phyloP scores from a whole-genome alignment of 805 yeast species.

The Kodamaea lidongshanica region DNA sequence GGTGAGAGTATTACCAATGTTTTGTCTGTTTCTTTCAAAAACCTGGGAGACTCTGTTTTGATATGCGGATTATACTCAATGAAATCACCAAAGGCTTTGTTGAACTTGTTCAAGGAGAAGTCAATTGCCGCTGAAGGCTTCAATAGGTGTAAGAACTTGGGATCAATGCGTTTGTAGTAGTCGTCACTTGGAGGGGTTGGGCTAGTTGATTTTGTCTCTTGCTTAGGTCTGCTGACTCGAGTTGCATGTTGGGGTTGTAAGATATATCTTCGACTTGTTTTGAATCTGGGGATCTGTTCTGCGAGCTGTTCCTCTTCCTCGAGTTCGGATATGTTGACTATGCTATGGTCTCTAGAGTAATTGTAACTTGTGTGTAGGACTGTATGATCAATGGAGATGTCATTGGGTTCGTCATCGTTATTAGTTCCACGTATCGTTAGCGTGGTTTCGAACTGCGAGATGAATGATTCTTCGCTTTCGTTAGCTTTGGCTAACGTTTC shows the following conservation, averaged over 20 bases:
- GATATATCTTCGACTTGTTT: constrained; percentile 25
- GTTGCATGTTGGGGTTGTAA: constrained; percentile 18
- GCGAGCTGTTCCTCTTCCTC: constrained; percentile 30
- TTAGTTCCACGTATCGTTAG: constrained; percentile 35
- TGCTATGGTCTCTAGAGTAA: constrained; percentile 26
- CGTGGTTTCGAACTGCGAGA: constrained; percentile 41
- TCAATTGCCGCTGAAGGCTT: constrained; percentile 34
- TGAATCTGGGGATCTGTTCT: constrained; percentile 34
- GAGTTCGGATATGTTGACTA: constrained; percentile 29
- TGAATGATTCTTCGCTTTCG: constrained; percentile 34
- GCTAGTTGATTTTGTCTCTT: constrained; percentile 5
- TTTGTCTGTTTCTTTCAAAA: constrained; percentile 32
- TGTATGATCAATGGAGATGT: constrained; percentile 37
- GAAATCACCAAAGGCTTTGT: constrained; percentile 39
- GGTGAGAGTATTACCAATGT: constrained; percentile 65
- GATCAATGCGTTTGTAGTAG: constrained; percentile 9
- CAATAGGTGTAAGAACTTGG: constrained; percentile 24
- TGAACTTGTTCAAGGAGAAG: constrained; percentile 30
- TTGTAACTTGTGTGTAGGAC: constrained; percentile 21
- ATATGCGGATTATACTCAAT: constrained; percentile 38
- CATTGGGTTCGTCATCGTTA: constrained; percentile 28
- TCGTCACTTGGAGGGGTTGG: constrained; percentile 6
- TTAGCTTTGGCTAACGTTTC: constrained; percentile 77
- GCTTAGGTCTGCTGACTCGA: constrained; percentile 4
- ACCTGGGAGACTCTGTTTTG: constrained; percentile 34